Evolutionary conservation across 495 filamentous ascomycete species (phyloP).

Genomic region (Echria macrotheca): DNA sequence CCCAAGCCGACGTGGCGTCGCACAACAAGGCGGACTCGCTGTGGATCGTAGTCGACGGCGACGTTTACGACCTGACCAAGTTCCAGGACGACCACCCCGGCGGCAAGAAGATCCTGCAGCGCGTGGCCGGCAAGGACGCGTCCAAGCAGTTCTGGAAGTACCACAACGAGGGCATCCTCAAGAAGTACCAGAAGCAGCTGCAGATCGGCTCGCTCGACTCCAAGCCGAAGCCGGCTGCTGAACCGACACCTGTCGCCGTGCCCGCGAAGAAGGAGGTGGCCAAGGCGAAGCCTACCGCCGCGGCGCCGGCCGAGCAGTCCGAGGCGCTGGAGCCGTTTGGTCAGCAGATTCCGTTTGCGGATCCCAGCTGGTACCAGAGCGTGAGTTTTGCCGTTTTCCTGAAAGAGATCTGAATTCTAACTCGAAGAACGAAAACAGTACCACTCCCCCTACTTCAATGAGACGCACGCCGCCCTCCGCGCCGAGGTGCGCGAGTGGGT

Average conservation of each 20-base stretch:
- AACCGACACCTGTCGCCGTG: slow-evolving; percentile 48
- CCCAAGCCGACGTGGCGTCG: slow-evolving; percentile 75
- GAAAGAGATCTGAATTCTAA: too few species aligned
- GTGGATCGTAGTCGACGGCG: slow-evolving; percentile 88
- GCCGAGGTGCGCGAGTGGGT: slow-evolving; percentile 90
- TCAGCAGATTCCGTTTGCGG: slow-evolving; percentile 81
- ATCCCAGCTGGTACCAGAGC: slow-evolving; percentile 94
- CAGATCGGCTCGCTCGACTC: slow-evolving; percentile 86
- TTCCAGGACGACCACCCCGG: slow-evolving; percentile 94
- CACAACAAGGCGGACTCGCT: slow-evolving; percentile 83
- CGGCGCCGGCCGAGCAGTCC: slow-evolving; percentile 48
- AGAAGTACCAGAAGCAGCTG: slow-evolving; percentile 86
- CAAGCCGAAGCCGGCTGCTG: slow-evolving; percentile 61
- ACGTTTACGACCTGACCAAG: slow-evolving; percentile 93
- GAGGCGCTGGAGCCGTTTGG: slow-evolving; percentile 82
- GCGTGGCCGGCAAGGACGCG: slow-evolving; percentile 93
- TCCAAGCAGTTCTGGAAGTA: slow-evolving; percentile 99
- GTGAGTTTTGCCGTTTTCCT: slow-evolving; percentile 47
- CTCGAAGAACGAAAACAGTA: too few species aligned
- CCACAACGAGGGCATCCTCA: slow-evolving; percentile 87
- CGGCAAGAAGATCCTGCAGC: slow-evolving; percentile 95
- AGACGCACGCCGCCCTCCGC: slow-evolving; percentile 84
- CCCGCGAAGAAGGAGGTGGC: slow-evolving; percentile 46
- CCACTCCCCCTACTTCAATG: slow-evolving; percentile 93
- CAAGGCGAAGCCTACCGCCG: slow-evolving; percentile 47